Evolutionary conservation across 2,329 filamentous ascomycete species (phyloP), one percentile per base, ranked within the genome.

Genomic region (Hypomyces rosellus): DNA sequence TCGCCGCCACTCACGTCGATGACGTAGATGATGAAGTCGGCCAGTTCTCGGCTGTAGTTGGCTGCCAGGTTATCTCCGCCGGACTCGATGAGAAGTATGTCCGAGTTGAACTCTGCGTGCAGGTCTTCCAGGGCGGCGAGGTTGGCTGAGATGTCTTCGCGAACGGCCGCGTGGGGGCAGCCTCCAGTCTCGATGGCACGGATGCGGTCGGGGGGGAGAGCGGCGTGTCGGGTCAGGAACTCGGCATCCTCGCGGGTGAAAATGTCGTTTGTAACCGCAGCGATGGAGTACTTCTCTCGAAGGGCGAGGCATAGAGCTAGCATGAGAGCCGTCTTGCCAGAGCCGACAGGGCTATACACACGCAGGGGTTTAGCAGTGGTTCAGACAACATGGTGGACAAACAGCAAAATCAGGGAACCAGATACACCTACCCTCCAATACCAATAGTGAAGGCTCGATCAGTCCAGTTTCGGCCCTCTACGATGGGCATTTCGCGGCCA

Each of bases 221-320:
- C 93, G 57, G 81, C 78, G 77, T 96, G 80, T 51, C 84, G 84
- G 52, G 89, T 95, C 22, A 99, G 84, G 74, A 99, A 99, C 71
- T 97, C 93, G 74, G 91, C 91, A 76, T 99, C 93, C 73, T 99
- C 93, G 57, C 87, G 86, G 18, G 92, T 97, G 77, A 97, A 97
- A 76, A 97, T 97, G 76, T 97, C 92, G 77, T 97, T 97, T 45
- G 93, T 99, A 18, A 99, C 92, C 53, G 90, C 93, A 1, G 93
- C 93, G 63, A 99, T 87, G 65, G 85, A 89, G 80, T 88, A 91
- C 49, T 80, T 75, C 46, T 84, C 77, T 54, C 93, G 87, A 6
- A 99, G 84, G 7, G 86, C 85, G 34, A 84, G 84, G 74, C 90
- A 96, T 59, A 97, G 87, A 37, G 88, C 86, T 11, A 96, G 84